Conservation (phyloP, 2,329 filamentous ascomycete genomes). For the Fonsecaea multimorphosa region DNA sequence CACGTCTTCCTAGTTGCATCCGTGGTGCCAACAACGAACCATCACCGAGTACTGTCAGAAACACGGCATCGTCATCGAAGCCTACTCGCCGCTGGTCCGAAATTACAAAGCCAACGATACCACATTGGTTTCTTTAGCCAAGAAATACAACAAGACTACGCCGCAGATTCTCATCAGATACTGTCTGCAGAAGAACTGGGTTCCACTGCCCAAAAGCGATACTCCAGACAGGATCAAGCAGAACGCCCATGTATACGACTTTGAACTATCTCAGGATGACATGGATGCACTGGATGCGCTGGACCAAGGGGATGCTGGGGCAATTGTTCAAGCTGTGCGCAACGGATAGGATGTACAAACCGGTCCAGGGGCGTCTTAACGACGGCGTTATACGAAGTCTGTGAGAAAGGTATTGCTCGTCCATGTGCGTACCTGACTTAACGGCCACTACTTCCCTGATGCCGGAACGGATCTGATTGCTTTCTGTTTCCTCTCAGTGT, state of each 20-base stretch:
- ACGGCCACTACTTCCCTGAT: too few species aligned
- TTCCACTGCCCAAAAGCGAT: constrained; percentile 76
- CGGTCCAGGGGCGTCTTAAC: background rate
- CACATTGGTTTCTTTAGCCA: constrained; percentile 66
- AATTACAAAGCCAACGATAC: constrained; percentile 75
- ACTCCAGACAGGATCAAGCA: constrained; percentile 69
- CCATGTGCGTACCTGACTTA: background rate
- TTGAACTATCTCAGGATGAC: constrained; percentile 63
- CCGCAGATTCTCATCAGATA: constrained; percentile 82
- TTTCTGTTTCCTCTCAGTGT: background rate
- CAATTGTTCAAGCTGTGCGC: constrained; percentile 55
- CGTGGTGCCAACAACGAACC: constrained; percentile 71
- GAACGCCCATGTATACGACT: constrained; percentile 69
- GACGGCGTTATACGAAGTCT: background rate
- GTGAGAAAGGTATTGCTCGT: background rate
- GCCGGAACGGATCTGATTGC: background rate
- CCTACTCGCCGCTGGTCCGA: constrained; percentile 62
- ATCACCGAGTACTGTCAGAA: constrained; percentile 62
- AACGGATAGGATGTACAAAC: constrained; percentile 45
- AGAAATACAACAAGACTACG: constrained; percentile 74
- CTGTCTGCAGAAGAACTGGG: constrained; percentile 77
- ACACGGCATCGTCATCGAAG: constrained; percentile 60
- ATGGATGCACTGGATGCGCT: constrained; percentile 61
- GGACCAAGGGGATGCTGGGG: constrained; percentile 57
- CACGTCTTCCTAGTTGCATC: constrained; percentile 63